Evolutionary conservation across 2,329 filamentous ascomycete species (phyloP).

Genomic region (Hymenoscyphus albidus): DNA sequence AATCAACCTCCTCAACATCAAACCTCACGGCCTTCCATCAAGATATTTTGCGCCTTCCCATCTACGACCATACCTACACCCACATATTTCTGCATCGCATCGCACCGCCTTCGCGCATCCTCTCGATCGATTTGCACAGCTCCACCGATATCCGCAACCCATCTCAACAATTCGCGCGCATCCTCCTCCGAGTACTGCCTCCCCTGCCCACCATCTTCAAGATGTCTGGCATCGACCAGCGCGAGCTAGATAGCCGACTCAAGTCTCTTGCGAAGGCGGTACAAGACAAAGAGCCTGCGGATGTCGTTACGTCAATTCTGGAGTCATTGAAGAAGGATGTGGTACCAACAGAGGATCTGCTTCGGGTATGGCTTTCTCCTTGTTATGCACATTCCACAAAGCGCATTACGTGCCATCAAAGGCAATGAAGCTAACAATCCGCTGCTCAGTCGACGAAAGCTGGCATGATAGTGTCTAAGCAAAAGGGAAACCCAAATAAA

Average conservation of each 20-base stretch:
- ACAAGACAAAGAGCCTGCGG: slow-evolving; percentile 66
- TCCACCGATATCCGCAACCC: background rate
- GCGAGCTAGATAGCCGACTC: slow-evolving; percentile 31
- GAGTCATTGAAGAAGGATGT: slow-evolving; percentile 76
- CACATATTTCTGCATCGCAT: background rate
- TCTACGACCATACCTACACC: background rate
- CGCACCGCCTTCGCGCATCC: background rate
- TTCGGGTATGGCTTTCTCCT: slow-evolving; percentile 58
- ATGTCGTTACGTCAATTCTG: slow-evolving; percentile 69
- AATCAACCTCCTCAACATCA: background rate
- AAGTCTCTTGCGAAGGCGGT: slow-evolving; percentile 73
- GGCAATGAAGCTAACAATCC: slow-evolving; percentile 14
- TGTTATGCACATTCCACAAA: slow-evolving; percentile 23
- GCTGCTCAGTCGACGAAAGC: slow-evolving; percentile 70
- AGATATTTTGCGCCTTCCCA: background rate
- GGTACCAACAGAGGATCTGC: slow-evolving; percentile 79
- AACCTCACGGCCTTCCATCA: background rate
- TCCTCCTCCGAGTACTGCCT: background rate
- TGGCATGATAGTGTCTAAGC: slow-evolving; percentile 83
- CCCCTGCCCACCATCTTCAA: background rate
- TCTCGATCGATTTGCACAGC: background rate
- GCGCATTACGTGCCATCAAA: slow-evolving; percentile 6
- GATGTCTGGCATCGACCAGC: slow-evolving; percentile 28
- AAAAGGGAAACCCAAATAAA: slow-evolving; percentile 72
- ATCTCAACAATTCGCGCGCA: background rate